phyloP scores from a whole-genome alignment of 495 filamentous ascomycete genomes.

The Hyaloscypha finlandica region DNA sequence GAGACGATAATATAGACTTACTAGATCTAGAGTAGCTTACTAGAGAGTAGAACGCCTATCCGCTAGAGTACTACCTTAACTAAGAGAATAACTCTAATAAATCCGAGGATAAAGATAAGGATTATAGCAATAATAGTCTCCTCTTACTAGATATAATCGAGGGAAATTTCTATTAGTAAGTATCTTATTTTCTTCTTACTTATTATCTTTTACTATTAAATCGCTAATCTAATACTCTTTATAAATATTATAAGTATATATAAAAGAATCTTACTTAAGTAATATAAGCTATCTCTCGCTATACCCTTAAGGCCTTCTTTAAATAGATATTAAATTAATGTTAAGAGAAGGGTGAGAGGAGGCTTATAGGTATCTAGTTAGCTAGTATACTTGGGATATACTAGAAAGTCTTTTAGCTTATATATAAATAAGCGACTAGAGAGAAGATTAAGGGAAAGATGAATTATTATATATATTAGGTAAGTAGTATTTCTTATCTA shows the following conservation, averaged over 20 bases:
- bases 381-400: slow-evolving; percentile 41
- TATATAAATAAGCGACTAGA: slow-evolving; percentile 50
- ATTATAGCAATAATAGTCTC: slow-evolving; percentile 38
- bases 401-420: slow-evolving; percentile 42
- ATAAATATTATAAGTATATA: slow-evolving; percentile 35
- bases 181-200: slow-evolving; percentile 26
- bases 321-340: slow-evolving; percentile 38
- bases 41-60: slow-evolving; percentile 36
- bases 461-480: slow-evolving; percentile 32
- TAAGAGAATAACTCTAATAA: slow-evolving; percentile 40
- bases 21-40: slow-evolving; percentile 17
- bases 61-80: slow-evolving; percentile 41
- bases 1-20: slow-evolving; percentile 16
- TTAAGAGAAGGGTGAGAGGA: slow-evolving; percentile 38
- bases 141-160: slow-evolving; percentile 34
- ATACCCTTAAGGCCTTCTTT: slow-evolving; percentile 36
- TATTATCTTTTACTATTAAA: slow-evolving; percentile 17
- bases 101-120: slow-evolving; percentile 39
- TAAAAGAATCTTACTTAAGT: slow-evolving; percentile 31
- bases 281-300: slow-evolving; percentile 29
- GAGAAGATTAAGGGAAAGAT: slow-evolving; percentile 52
- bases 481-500: slow-evolving; percentile 30
- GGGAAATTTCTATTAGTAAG: slow-evolving; percentile 28
- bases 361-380: slow-evolving; percentile 35
- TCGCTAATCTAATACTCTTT: slow-evolving; percentile 23